phyloP scores from a whole-genome alignment of 2,329 filamentous ascomycete genomes.

The Aspergillus sergii region DNA sequence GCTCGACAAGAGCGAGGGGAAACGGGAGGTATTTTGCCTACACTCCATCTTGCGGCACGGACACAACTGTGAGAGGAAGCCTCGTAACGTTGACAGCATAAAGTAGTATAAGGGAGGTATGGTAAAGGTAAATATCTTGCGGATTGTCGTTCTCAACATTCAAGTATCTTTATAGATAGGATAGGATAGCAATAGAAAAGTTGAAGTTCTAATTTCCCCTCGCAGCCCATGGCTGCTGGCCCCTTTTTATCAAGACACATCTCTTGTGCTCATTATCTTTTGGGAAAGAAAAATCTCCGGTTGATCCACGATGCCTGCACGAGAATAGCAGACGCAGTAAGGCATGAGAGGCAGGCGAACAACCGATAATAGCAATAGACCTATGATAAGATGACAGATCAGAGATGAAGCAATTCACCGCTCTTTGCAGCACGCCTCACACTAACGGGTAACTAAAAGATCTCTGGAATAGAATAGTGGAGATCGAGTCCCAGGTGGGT shows the following conservation, averaged over 20 bases:
- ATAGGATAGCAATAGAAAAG: neutral
- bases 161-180: neutral
- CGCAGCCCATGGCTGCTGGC: neutral
- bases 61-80: slow-evolving; percentile 14
- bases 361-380: neutral
- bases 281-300: slow-evolving; percentile 6
- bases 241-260: slow-evolving; percentile 9
- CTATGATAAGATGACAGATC: slow-evolving; percentile 14
- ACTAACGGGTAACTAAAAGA: neutral
- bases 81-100: slow-evolving; percentile 14
- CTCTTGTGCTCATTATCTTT: neutral
- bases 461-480: neutral
- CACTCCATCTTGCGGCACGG: slow-evolving; percentile 20
- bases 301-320: slow-evolving; percentile 8
- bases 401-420: slow-evolving; percentile 13
- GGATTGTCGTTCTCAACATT: neutral
- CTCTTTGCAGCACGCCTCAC: slow-evolving; percentile 8
- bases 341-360: slow-evolving; percentile 3
- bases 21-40: slow-evolving; percentile 17
- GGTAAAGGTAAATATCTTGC: neutral
- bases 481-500: neutral
- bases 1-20: slow-evolving; percentile 20
- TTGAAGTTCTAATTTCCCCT: neutral
- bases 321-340: slow-evolving; percentile 1
- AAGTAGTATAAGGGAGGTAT: slow-evolving; percentile 1